A percentile compares a stretch with the other conserved stretches of the same genome.
phyloP scores from a whole-genome alignment of 2,329 filamentous ascomycete genomes.

The Calonectria pseudoreteaudii region DNA sequence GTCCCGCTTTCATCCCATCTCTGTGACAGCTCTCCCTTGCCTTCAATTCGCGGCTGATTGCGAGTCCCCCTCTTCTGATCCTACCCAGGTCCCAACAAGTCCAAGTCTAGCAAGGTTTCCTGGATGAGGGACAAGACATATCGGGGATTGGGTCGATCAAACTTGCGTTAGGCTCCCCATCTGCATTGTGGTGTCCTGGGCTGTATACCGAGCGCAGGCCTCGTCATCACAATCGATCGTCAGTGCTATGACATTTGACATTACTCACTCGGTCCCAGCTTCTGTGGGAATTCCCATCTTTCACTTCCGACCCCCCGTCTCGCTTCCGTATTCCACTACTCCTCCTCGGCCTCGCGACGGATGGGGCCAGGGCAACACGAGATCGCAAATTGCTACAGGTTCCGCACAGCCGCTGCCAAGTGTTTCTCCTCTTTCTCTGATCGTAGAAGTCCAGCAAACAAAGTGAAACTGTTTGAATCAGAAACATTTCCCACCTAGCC shows the following conservation, averaged over 20 bases:
- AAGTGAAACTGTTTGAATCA: not conserved
- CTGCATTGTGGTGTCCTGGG: not conserved
- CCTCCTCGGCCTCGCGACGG: not conserved
- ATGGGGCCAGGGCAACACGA: conserved; percentile 1
- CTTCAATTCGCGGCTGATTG: not conserved
- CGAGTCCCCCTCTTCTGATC: conserved; percentile 11
- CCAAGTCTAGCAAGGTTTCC: not conserved
- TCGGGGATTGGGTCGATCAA: not conserved
- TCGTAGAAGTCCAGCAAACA: not conserved
- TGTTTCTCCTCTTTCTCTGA: not conserved
- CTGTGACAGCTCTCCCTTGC: not conserved
- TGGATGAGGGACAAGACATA: not conserved
- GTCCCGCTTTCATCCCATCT: conserved; percentile 39
- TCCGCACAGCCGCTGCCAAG: not conserved
- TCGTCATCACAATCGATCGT: not conserved
- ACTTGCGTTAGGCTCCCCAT: not conserved
- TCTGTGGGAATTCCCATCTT: not conserved
- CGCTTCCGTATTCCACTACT: not conserved
- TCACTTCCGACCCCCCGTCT: not conserved
- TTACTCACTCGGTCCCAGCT: not conserved
- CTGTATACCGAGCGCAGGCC: not conserved
- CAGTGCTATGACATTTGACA: not conserved
- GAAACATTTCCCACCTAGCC: not conserved
- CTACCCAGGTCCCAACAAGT: not conserved
- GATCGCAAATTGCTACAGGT: not conserved